Evolutionary conservation across 2,329 filamentous ascomycete genomes (phyloP), one percentile per base, ranked within the genome.

Genomic region (Fusarium robinianum): DNA sequence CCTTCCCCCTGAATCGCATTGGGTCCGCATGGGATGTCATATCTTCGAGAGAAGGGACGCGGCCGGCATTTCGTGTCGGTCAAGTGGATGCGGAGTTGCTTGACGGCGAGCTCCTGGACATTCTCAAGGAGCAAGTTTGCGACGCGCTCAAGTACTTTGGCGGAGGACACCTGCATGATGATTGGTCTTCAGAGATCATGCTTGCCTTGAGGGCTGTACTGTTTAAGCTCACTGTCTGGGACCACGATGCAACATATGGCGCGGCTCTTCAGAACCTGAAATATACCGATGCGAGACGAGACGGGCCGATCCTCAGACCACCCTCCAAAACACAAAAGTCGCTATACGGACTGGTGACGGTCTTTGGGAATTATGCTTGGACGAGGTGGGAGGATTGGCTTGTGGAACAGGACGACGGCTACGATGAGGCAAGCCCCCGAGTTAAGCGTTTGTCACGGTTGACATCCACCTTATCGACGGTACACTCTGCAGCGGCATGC

Each of bases 211-310:
- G 92, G 32, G 82, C 86, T 2, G 74, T 90, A 3, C 74, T 99
- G 6, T 99, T 96, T 76, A 99, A 99, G 70, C 79, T 99, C 51
- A 90, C 88, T 11, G 85, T 99, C 46, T 99, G 94, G 94, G 91
- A 97, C 67, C 89, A 96, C 67, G 85, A 96, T 67, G 89, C 94
- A 25, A 95, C 88, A 5, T 97, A 99, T 68, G 94, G 94, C 48
- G 94, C 94, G 8, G 85, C 89, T 23, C 75, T 99, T 35, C 94
- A 99, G 68, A 95, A 95, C 52, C 78, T 99, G 18, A 85, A 85
- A 63, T 97, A 92, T 63, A 87, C 88, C 8, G 92, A 97, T 65
- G 91, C 90, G 34, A 80, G 92, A 50, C 78, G 76, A 39, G 70
- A 70, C 32, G 81, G 81, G 8, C 72, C 81, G 0, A 79, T 85